Evolutionary conservation across 108 stramenopile species (phyloP).

Genomic region (Aurantiochytrium sp.): DNA sequence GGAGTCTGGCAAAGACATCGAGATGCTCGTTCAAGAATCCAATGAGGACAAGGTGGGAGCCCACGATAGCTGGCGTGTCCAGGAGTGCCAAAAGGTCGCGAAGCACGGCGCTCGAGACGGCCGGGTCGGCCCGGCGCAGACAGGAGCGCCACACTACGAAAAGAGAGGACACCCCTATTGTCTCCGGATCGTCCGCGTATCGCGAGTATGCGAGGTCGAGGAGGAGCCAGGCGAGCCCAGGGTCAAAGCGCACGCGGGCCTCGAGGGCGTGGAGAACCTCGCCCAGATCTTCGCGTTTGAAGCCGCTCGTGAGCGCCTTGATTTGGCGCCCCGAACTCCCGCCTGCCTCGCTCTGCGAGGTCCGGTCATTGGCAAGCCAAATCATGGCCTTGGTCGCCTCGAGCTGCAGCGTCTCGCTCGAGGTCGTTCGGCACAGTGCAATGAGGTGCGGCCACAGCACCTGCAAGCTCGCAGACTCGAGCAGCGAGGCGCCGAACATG

Average conservation of each 20-base stretch:
- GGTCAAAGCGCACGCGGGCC: not conserved
- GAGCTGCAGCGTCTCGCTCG: not conserved
- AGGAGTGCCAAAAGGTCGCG: not conserved
- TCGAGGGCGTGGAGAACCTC: not conserved
- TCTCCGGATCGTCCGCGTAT: not conserved
- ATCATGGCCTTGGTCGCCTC: not conserved
- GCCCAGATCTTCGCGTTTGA: not conserved
- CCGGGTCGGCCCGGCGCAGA: not conserved
- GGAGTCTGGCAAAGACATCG: not conserved
- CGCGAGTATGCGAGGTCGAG: not conserved
- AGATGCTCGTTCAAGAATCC: not conserved
- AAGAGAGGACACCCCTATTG: not conserved
- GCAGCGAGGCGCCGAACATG: not conserved
- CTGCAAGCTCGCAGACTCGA: not conserved
- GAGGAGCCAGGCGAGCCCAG: not conserved
- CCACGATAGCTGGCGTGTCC: not conserved
- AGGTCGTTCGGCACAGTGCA: not conserved
- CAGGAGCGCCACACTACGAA: not conserved
- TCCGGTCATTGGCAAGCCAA: not conserved
- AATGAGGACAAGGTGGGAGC: not conserved
- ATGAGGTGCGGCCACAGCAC: not conserved
- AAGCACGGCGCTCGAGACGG: not conserved
- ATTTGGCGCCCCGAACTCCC: not conserved
- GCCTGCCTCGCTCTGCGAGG: not conserved
- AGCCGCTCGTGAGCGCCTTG: not conserved